Conservation (phyloP, 1,139 yeast genomes). For the Candida freyschussii region DNA sequence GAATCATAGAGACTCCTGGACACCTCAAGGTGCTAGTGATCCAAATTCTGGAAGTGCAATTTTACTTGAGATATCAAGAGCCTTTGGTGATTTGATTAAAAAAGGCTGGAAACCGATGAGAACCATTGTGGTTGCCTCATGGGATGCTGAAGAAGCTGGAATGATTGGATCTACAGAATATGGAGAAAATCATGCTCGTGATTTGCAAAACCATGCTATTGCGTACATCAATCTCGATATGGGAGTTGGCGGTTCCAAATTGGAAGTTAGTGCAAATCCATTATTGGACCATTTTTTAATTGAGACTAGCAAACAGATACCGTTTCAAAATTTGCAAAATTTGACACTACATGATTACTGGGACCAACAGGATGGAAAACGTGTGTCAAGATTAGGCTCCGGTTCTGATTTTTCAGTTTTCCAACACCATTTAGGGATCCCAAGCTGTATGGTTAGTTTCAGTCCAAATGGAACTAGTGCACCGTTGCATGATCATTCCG, state of each 20-base stretch:
- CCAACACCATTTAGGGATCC: constrained; percentile 47
- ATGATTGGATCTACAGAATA: constrained; percentile 45
- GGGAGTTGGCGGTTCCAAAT: constrained; percentile 39
- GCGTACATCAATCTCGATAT: constrained; percentile 44
- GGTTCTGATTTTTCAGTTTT: constrained; percentile 41
- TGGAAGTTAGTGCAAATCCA: constrained; percentile 38
- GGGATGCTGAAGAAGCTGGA: constrained; percentile 49
- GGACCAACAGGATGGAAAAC: constrained; percentile 25
- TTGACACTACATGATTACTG: constrained; percentile 34
- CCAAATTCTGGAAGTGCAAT: constrained; percentile 41
- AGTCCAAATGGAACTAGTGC: constrained; percentile 21
- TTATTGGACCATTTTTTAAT: constrained; percentile 33
- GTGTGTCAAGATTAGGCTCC: constrained; percentile 28
- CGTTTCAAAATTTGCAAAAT: constrained; percentile 27
- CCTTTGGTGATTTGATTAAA: constrained; percentile 33
- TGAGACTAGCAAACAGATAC: constrained; percentile 33
- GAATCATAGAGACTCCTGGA: constrained; percentile 41
- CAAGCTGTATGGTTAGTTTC: constrained; percentile 41
- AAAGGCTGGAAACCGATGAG: constrained; percentile 53
- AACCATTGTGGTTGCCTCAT: constrained; percentile 44
- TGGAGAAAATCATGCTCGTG: constrained; percentile 35
- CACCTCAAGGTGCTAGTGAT: constrained; percentile 40
- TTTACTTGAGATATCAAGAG: constrained; percentile 42
- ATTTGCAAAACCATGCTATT: constrained; percentile 31
- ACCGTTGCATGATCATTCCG: constrained; percentile 51